Percentiles rank a stretch among this genome's conserved stretches.
Conservation (phyloP, 2,329 filamentous ascomycete genomes). For the Alternaria sp. region DNA sequence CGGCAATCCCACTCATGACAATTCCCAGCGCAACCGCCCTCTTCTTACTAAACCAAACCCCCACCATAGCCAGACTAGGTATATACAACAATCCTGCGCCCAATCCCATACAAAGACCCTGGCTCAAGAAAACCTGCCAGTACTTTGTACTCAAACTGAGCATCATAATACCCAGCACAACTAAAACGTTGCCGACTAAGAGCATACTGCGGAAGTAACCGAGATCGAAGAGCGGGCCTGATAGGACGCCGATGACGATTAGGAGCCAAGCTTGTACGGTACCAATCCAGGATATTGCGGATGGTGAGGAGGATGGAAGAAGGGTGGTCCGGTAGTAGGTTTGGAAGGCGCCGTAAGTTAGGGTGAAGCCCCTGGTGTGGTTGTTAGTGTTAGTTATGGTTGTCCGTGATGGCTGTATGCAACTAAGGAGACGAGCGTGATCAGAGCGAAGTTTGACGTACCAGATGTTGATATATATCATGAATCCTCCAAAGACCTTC, state of each 20-base stretch:
- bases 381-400: constrained; percentile 1
- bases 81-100: constrained; percentile 50
- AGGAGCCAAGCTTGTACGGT: constrained; percentile 58
- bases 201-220: constrained; percentile 58
- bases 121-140: constrained; percentile 63
- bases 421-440: neutral
- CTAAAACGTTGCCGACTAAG: constrained; percentile 58
- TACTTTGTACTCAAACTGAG: constrained; percentile 63
- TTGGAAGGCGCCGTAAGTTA: constrained; percentile 56
- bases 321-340: constrained; percentile 55
- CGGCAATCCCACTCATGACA: constrained; percentile 51
- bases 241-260: constrained; percentile 61
- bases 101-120: constrained; percentile 60
- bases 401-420: neutral
- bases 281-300: constrained; percentile 57
- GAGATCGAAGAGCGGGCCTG: constrained; percentile 58
- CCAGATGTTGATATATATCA: constrained; percentile 52
- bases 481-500: constrained; percentile 50
- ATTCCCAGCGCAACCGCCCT: constrained; percentile 47
- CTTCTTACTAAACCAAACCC: constrained; percentile 47
- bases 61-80: constrained; percentile 48
- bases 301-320: constrained; percentile 46
- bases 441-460: constrained; percentile 12
- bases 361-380: constrained; percentile 50
- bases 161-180: constrained; percentile 71